These are phyloP conservation scores for Salix purpurea DNA, from an alignment of 345 rosid species.

Conservation along the genomic window DNA sequence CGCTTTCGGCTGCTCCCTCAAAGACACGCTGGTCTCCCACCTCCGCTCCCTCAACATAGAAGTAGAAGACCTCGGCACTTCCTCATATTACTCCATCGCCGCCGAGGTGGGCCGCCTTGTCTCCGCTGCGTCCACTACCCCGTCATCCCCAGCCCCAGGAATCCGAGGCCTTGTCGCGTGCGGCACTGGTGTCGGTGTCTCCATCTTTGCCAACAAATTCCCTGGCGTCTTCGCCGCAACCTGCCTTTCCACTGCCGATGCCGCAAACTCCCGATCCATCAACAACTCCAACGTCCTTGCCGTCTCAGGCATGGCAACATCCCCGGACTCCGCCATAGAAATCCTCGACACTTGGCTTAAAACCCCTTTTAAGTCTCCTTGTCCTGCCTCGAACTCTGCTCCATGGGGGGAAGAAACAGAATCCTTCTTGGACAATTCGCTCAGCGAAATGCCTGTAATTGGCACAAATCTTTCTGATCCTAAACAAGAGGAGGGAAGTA, in stretches of 20 bases:
- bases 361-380: conserved; percentile 73
- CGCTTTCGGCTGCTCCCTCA: conserved; percentile 52
- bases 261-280: conserved; percentile 70
- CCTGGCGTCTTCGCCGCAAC: conserved; percentile 77
- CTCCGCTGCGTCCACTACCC: conserved; percentile 32
- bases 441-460: conserved; percentile 48
- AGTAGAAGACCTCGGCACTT: conserved; percentile 77
- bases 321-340: conserved; percentile 54
- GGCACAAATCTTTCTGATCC: conserved; percentile 23
- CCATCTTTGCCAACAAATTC: conserved; percentile 87
- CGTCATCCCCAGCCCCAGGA: conserved; percentile 25
- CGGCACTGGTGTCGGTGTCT: conserved; percentile 78
- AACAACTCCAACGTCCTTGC: conserved; percentile 75
- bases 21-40: conserved; percentile 61
- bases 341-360: conserved; percentile 65
- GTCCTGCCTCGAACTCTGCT: conserved; percentile 56
- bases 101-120: conserved; percentile 81
- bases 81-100: conserved; percentile 72
- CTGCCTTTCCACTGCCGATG: conserved; percentile 62
- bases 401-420: conserved; percentile 60
- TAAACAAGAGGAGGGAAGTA: background rate
- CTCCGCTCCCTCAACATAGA: conserved; percentile 69
- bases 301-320: conserved; percentile 58
- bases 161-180: conserved; percentile 68
- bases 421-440: conserved; percentile 49